Percentiles rank a stretch among this genome's conserved stretches.
Evolutionary conservation across 2,329 filamentous ascomycete genomes (phyloP).

Genomic region (Teratosphaeria destructans): DNA sequence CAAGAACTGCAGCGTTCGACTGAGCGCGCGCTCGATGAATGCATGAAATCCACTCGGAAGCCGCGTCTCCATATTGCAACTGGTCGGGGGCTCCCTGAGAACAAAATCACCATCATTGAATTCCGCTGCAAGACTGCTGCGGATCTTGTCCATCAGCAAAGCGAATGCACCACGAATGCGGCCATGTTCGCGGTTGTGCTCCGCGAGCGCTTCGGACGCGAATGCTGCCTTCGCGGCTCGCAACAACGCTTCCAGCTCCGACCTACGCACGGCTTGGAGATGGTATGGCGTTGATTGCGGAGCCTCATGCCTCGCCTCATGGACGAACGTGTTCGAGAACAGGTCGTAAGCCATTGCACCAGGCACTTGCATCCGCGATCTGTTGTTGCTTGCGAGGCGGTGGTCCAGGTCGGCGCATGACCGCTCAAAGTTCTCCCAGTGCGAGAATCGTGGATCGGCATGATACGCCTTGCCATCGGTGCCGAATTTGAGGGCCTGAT

Average conservation of each 20-base stretch:
- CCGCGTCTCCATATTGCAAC: neutral
- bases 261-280: neutral
- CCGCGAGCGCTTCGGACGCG: neutral
- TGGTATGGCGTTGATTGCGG: neutral
- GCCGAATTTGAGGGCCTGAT: neutral
- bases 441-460: neutral
- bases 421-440: neutral
- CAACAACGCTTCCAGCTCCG: neutral
- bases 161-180: neutral
- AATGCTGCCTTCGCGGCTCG: neutral
- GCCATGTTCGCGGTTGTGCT: neutral
- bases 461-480: neutral
- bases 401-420: neutral
- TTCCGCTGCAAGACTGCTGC: neutral
- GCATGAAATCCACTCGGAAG: neutral
- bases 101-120: neutral
- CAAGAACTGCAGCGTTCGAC: neutral
- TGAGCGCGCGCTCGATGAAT: neutral
- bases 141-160: neutral
- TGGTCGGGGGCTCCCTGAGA: neutral
- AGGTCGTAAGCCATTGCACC: neutral
- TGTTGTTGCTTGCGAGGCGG: neutral
- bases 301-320: neutral
- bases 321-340: neutral
- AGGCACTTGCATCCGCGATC: neutral